Percentiles rank a stretch among this genome's conserved stretches.
These are phyloP conservation scores for Hibiscus syriacus DNA, from an alignment of 345 rosid species.

Conservation along the genomic window DNA sequence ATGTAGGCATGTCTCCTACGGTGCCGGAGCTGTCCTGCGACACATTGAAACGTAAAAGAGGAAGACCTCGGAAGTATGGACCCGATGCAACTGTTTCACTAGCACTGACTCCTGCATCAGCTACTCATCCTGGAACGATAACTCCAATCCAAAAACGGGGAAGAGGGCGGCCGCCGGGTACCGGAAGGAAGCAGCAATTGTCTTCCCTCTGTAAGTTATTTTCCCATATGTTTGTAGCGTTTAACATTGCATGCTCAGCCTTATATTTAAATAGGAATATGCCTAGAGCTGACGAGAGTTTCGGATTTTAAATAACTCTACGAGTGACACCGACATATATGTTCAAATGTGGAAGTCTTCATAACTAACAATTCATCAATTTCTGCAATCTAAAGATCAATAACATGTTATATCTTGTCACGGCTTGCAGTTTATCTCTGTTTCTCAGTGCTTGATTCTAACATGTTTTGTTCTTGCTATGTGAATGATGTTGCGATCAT, in stretches of 20 bases:
- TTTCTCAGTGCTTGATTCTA: conserved; percentile 11
- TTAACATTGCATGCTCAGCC: not conserved
- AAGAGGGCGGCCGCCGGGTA: conserved; percentile 88
- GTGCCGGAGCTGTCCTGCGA: conserved; percentile 38
- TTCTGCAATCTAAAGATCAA: not conserved
- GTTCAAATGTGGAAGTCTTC: not conserved
- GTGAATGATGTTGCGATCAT: conserved; percentile 5
- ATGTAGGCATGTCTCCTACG: conserved; percentile 38
- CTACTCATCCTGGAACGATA: conserved; percentile 47
- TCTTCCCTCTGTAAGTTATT: conserved; percentile 52
- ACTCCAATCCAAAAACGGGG: conserved; percentile 71
- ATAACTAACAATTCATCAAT: not conserved
- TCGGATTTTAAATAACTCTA: not conserved
- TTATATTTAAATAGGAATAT: not conserved
- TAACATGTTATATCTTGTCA: not conserved
- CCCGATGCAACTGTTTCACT: conserved; percentile 69
- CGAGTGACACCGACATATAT: not conserved
- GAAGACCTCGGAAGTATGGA: conserved; percentile 87
- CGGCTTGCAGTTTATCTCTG: not conserved
- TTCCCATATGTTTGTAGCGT: not conserved
- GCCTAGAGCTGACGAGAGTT: not conserved
- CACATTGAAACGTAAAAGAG: conserved; percentile 71
- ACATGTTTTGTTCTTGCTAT: not conserved
- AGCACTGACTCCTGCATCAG: conserved; percentile 62
- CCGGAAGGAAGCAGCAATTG: conserved; percentile 68